Evolutionary conservation across 78 protist genomes (phyloP), one percentile per base, ranked within the genome.

Genomic region (Dictyostelium citrinum): DNA sequence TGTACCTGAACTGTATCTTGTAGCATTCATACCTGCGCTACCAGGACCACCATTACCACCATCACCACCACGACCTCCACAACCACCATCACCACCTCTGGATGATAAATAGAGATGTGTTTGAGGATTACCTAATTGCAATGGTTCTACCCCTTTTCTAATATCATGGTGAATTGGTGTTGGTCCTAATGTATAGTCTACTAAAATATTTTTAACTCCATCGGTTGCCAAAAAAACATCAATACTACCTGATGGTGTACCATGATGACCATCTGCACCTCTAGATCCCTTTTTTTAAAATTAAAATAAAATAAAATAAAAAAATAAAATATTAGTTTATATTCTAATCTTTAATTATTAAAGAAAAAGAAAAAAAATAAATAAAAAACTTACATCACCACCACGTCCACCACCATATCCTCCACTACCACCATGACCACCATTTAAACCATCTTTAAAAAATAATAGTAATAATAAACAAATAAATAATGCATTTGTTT

Each of bases 51-150:
- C 77, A 33, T 6, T 39, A 37, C 82, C 82, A 61, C 90, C 95
- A 51, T 71, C 49, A 27, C 95, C 95, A 82, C 95, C 95, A 7
- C n/a, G 17, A 55, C 95, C 95, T 39, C 90, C 95, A 3, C 29
- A 0, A 20, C 90, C 95, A 20, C 95, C 95, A 51, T 91, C 90
- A 24, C 95, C 95, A 55, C 95, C 95, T 35, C 70, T 24, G 17
- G 90, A 10, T 4, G 90, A 55, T 43, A 91, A 31, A 41, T 61
- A 33, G 10, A 90, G 64, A n/a, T 81, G 71, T 29, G 83, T 76
- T 14, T 20, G 5, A 55, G 95, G 61, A 67, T 74, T 29, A 16
- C 82, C 88, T 37, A 90, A 33, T 22, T 70, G 24, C 24, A 82
- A 14, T 67, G n/a, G 37, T n/a, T 90, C 79, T 31, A n/a, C 29